phyloP scores from a whole-genome alignment of 495 filamentous ascomycete genomes.

The Acidomyces sp. region DNA sequence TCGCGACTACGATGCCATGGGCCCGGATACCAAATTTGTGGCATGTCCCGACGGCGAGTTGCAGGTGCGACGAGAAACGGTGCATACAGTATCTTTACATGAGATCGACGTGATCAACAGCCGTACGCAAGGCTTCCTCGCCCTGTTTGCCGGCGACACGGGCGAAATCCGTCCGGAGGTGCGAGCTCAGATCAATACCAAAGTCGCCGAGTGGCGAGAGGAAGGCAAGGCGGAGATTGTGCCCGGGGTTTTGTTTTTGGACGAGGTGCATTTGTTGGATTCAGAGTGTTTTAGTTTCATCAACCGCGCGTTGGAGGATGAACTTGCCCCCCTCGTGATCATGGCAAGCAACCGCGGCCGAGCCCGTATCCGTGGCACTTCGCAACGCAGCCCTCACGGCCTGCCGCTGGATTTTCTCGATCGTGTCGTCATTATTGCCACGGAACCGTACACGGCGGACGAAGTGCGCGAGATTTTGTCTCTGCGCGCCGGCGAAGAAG shows the following conservation, averaged over 20 bases:
- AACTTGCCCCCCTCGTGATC: slow-evolving; percentile 93
- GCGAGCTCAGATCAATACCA: slow-evolving; percentile 95
- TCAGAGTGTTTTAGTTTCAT: slow-evolving; percentile 98
- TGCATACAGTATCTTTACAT: slow-evolving; percentile 91
- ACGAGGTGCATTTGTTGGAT: slow-evolving; percentile 99
- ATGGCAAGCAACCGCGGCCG: slow-evolving; percentile 98
- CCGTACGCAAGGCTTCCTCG: slow-evolving; percentile 87
- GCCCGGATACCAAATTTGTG: slow-evolving; percentile 93
- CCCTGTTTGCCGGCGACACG: slow-evolving; percentile 93
- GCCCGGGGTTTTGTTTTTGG: slow-evolving; percentile 93
- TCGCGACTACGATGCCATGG: slow-evolving; percentile 98
- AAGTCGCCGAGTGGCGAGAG: slow-evolving; percentile 96
- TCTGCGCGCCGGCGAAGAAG: slow-evolving; percentile 88
- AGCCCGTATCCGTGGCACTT: slow-evolving; percentile 84
- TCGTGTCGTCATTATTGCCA: slow-evolving; percentile 91
- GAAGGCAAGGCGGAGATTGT: slow-evolving; percentile 98
- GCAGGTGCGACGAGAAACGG: slow-evolving; percentile 90
- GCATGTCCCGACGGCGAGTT: slow-evolving; percentile 98
- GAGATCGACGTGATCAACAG: slow-evolving; percentile 99
- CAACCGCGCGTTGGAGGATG: slow-evolving; percentile 88
- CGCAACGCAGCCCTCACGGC: slow-evolving; percentile 81
- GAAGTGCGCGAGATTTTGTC: slow-evolving; percentile 83
- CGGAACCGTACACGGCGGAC: slow-evolving; percentile 69
- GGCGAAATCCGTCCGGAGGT: slow-evolving; percentile 97
- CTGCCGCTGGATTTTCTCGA: slow-evolving; percentile 93